Conservation (phyloP, 202 grass and related monocot genomes). For the Panicum hallii region DNA sequence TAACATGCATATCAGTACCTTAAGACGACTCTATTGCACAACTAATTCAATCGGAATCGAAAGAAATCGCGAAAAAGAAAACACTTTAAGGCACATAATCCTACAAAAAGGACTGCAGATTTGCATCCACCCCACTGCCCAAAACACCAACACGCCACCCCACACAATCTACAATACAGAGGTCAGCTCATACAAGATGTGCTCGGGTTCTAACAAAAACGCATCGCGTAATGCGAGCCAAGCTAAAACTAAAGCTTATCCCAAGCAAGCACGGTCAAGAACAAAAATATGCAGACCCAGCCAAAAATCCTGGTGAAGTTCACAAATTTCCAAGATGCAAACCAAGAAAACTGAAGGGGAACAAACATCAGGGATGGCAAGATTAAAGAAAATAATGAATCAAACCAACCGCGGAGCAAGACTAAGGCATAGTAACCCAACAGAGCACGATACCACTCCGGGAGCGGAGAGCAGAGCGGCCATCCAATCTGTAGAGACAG, state of each 20-base stretch:
- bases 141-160: slow-evolving; percentile 7
- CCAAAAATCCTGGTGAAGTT: slow-evolving; percentile 27
- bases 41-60: not conserved
- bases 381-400: not conserved
- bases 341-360: slow-evolving; percentile 12
- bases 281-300: slow-evolving; percentile 2
- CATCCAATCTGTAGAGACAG: not conserved
- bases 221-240: slow-evolving; percentile 10
- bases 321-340: slow-evolving; percentile 25
- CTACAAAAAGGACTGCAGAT: slow-evolving; percentile 9
- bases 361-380: not conserved
- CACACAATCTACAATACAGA: not conserved
- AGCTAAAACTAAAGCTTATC: slow-evolving; percentile 16
- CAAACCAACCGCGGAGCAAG: not conserved
- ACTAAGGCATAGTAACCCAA: slow-evolving; percentile 25
- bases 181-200: not conserved
- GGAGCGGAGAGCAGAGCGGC: slow-evolving; percentile 14
- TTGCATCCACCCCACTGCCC: slow-evolving; percentile 18
- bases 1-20: slow-evolving; percentile 14
- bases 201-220: slow-evolving; percentile 28
- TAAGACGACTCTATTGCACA: not conserved
- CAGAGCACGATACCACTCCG: slow-evolving; percentile 35
- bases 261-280: not conserved
- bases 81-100: slow-evolving; percentile 24
- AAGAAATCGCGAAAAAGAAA: slow-evolving; percentile 32